phyloP scores from a whole-genome alignment of 495 filamentous ascomycete genomes.

The Melanomma pulvis-pyrius region DNA sequence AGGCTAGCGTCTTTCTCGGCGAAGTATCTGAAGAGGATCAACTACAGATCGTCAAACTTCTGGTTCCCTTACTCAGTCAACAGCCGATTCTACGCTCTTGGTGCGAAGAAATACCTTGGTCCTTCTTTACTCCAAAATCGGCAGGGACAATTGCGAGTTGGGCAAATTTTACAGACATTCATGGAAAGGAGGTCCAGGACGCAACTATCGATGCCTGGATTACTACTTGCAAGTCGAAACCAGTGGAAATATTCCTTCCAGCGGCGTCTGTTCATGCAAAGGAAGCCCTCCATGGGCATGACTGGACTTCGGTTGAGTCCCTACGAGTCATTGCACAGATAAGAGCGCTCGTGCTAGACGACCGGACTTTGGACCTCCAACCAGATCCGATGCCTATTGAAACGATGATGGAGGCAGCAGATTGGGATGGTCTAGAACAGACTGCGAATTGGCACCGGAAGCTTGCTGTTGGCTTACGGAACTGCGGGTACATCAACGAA shows the following conservation, averaged over 20 bases:
- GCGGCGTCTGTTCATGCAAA: not conserved
- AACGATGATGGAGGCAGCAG: not conserved
- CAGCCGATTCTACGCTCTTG: not conserved
- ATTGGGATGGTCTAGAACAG: slow-evolving; percentile 2
- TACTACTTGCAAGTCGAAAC: not conserved
- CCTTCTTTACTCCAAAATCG: not conserved
- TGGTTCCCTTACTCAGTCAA: not conserved
- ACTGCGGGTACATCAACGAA: not conserved
- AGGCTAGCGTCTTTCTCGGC: not conserved
- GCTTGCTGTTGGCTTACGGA: slow-evolving; percentile 5
- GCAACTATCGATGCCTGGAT: not conserved
- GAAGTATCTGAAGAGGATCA: not conserved
- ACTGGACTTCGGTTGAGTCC: not conserved
- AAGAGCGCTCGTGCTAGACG: not conserved
- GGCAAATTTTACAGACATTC: no score
- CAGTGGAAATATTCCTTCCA: not conserved
- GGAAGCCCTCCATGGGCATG: not conserved
- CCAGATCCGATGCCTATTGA: not conserved
- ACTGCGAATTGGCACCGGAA: slow-evolving; percentile 7
- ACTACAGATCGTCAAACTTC: not conserved
- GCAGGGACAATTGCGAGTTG: no score
- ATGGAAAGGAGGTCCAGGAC: no score
- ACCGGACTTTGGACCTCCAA: not conserved
- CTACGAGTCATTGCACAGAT: not conserved
- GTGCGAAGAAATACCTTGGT: not conserved